Percentiles rank a stretch among this genome's conserved stretches.
Conservation (phyloP, 345 rosid species). For the Nephelium lappaceum region DNA sequence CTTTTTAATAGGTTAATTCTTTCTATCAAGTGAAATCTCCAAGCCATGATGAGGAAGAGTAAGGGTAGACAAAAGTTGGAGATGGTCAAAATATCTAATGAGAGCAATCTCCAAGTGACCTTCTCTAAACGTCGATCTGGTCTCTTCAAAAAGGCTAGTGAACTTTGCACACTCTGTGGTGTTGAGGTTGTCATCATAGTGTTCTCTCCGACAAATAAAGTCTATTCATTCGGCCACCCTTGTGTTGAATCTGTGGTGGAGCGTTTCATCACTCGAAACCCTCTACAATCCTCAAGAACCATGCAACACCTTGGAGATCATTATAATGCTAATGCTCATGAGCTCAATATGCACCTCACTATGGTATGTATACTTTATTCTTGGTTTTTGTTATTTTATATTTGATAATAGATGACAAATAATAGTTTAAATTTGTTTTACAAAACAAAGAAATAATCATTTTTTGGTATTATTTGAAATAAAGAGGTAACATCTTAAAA, state of each 20-base stretch:
- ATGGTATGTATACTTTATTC: constrained; percentile 23
- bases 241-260: constrained; percentile 15
- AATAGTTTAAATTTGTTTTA: too few species aligned
- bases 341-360: constrained; percentile 53
- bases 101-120: constrained; percentile 39
- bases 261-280: constrained; percentile 26
- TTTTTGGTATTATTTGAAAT: too few species aligned
- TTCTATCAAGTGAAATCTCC: too few species aligned
- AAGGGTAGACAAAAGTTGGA: constrained; percentile 41
- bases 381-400: too few species aligned
- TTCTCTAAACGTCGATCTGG: constrained; percentile 43
- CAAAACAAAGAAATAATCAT: too few species aligned
- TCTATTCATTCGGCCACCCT: constrained; percentile 45
- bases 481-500: too few species aligned
- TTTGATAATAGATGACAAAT: too few species aligned
- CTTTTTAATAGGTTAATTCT: too few species aligned
- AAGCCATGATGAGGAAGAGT: constrained; percentile 27
- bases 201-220: constrained; percentile 4
- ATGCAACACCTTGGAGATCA: constrained; percentile 48
- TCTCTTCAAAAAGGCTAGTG: constrained; percentile 47
- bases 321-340: constrained; percentile 38
- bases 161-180: constrained; percentile 43
- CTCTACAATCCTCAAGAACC: constrained; percentile 20
- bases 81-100: constrained; percentile 36
- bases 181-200: constrained; percentile 39